Conservation (phyloP, 345 rosid species). For the Durio zibethinus region DNA sequence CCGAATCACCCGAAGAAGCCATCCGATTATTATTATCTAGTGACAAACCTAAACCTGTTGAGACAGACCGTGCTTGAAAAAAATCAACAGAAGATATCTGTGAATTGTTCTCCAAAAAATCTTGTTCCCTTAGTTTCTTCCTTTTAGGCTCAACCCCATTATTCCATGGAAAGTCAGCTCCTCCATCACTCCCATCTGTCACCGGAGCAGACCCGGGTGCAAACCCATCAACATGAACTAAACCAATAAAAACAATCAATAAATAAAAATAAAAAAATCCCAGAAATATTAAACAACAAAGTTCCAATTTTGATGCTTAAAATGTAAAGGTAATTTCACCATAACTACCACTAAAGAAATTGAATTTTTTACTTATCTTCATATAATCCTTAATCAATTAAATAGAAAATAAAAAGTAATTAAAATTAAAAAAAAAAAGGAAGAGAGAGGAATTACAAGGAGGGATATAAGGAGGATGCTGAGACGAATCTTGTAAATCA, state of each 20-base stretch:
- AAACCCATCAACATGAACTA: conserved; percentile 79
- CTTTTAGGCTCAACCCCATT: conserved; percentile 53
- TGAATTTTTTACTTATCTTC: not conserved
- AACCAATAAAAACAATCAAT: conserved; percentile 12
- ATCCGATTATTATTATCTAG: conserved; percentile 53
- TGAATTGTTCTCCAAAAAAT: conserved; percentile 66
- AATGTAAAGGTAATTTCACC: not conserved
- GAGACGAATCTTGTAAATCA: conserved; percentile 57
- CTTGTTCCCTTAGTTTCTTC: conserved; percentile 62
- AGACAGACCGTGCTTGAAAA: conserved; percentile 62
- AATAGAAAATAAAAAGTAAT: not conserved
- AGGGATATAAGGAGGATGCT: conserved; percentile 81
- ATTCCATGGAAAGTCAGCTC: conserved; percentile 58
- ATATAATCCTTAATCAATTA: not conserved
- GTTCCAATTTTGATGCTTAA: not conserved
- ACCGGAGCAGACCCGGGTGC: conserved; percentile 62
- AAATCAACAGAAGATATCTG: conserved; percentile 74
- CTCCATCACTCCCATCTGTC: conserved; percentile 49
- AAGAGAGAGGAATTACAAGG: conserved; percentile 47
- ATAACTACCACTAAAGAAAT: not conserved
- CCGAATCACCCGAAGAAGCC: conserved; percentile 59
- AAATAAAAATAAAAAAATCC: not conserved
- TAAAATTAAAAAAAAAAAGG: not conserved
- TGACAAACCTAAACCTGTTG: conserved; percentile 82
- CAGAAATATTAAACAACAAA: not conserved